Percentiles rank a stretch among this genome's conserved stretches.
Evolutionary conservation across 1,284 basidiomycete genomes (phyloP).

Genomic region (Phenoliferia sp.): DNA sequence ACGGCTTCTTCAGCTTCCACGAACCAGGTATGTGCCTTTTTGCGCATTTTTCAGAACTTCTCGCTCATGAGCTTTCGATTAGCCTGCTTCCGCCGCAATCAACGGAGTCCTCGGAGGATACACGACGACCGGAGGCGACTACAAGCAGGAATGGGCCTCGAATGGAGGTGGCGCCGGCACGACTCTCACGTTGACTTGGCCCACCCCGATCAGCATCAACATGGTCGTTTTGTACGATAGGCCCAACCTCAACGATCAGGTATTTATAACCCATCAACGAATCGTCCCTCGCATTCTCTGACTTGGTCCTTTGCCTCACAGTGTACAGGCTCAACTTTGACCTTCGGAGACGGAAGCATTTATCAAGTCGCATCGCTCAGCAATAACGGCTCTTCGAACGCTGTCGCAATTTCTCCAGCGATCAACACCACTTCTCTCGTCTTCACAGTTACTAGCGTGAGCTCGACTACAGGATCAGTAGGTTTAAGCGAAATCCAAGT

Average conservation of each 20-base stretch:
- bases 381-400: not conserved
- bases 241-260: slow-evolving; percentile 17
- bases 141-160: slow-evolving; percentile 28
- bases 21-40: not conserved
- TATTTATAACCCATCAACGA: too few species aligned
- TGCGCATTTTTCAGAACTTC: too few species aligned
- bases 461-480: not conserved
- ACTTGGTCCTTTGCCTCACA: not conserved
- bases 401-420: not conserved
- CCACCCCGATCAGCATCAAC: slow-evolving; percentile 15
- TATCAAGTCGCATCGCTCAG: not conserved
- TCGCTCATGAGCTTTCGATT: too few species aligned
- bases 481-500: not conserved
- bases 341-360: not conserved
- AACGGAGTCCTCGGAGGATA: too few species aligned
- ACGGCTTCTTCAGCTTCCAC: slow-evolving; percentile 1
- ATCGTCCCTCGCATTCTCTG: not conserved
- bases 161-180: slow-evolving; percentile 10
- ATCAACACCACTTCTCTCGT: not conserved
- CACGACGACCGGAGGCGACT: too few species aligned
- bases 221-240: slow-evolving; percentile 27
- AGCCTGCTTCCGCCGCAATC: not conserved
- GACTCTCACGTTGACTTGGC: slow-evolving; percentile 21
- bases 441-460: not conserved
- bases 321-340: not conserved